Evolutionary conservation across 2,329 filamentous ascomycete species (phyloP).

Genomic region (Cladosporium sp.): DNA sequence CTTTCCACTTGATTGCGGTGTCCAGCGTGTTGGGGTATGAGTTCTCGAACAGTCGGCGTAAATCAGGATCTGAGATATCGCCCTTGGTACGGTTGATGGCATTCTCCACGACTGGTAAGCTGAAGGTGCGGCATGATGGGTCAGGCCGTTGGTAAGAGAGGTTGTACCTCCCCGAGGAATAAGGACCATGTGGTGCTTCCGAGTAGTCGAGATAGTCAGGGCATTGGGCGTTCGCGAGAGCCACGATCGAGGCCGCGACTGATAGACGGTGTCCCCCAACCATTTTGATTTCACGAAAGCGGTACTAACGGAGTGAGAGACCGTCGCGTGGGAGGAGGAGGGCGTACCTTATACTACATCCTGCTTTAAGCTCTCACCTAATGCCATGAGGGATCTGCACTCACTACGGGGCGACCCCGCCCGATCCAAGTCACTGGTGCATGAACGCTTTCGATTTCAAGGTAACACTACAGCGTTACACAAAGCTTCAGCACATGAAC

Average conservation of each 20-base stretch:
- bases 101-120: constrained; percentile 40
- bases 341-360: not conserved
- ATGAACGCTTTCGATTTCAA: not conserved
- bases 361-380: not conserved
- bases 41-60: constrained; percentile 68
- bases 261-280: not conserved
- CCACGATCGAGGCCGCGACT: not conserved
- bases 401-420: not conserved
- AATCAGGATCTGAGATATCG: constrained; percentile 51
- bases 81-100: constrained; percentile 28
- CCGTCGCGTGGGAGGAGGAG: not conserved
- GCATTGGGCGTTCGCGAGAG: constrained; percentile 23
- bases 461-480: not conserved
- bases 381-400: not conserved
- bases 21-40: constrained; percentile 72
- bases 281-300: not conserved
- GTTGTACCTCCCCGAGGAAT: constrained; percentile 41
- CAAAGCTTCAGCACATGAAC: too few species aligned
- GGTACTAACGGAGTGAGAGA: not conserved
- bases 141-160: constrained; percentile 44
- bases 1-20: constrained; percentile 67
- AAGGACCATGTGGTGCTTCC: constrained; percentile 38
- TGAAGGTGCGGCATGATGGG: constrained; percentile 45
- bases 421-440: not conserved
- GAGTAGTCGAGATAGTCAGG: constrained; percentile 44